Evolutionary conservation across 2,329 filamentous ascomycete species (phyloP), one percentile per base, ranked within the genome.

Genomic region (Aspergillus fischeri): DNA sequence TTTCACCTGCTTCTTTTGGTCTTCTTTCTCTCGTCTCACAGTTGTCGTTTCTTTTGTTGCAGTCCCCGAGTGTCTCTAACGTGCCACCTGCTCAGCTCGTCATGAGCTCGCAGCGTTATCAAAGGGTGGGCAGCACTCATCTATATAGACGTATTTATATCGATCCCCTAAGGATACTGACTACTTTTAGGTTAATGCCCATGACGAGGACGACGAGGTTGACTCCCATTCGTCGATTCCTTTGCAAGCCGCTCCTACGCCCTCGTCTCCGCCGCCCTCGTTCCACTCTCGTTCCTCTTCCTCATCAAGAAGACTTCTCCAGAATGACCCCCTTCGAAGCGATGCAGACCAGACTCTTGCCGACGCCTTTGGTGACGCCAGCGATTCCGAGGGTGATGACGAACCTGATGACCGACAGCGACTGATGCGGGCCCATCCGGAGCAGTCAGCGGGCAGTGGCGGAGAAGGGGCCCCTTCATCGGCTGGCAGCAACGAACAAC

Each of bases 281-380:
- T 97, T 97, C 75, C 91, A 87, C 73, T 97, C 92, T 49, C 86
- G 90, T 70, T 82, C 88, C 32, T 91, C 91, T 1, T 92, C 90
- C 38, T 74, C 79, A 21, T 78, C 80, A 49, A 76, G 78, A 60
- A 81, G 79, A 54, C 77, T 77, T 77, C 80, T 80, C 73, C 78
- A 81, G 52, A 74, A 80, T 58, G 80, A 83, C 63, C 78, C 80
- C 42, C 73, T 78, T 56, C 70, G 73, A 54, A 77, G 75, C 64
- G 79, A 84, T 57, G 88, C 91, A 59, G 87, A 96, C 67, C 82
- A 89, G 60, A 88, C 90, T n/a, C 83, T 99, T 14, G 91, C 90
- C 65, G 93, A 97, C 71, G 92, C 94, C 0, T 99, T 99, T 73
- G 93, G 91, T 71, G 86, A 89, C 68, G 89, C 89, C 64, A 89